Evolutionary conservation across 2,329 filamentous ascomycete species (phyloP).

Genomic region (Sclerotiophoma versabilis): DNA sequence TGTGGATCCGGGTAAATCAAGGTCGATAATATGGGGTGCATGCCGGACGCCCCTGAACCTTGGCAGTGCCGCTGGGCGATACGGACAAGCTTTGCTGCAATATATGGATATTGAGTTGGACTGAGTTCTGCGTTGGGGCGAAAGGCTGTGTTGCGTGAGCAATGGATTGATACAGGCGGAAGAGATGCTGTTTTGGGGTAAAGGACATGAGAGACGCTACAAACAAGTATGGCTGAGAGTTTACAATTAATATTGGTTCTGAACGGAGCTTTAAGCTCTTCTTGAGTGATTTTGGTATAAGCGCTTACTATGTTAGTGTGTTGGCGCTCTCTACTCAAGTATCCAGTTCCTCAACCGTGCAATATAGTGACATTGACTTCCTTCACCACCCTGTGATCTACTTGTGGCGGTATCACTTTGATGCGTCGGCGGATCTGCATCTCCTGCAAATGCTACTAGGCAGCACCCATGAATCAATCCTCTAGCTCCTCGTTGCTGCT

Average conservation of each 20-base stretch:
- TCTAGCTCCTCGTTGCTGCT: neutral
- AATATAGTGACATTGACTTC: too few relatives aligned
- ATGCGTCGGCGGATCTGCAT: neutral
- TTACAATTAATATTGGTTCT: too few relatives aligned
- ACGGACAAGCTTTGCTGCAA: slow-evolving; percentile 10
- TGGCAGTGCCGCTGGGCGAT: neutral
- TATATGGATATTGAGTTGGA: slow-evolving; percentile 9
- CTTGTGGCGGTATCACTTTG: neutral
- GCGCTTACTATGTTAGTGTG: too few relatives aligned
- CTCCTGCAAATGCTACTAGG: neutral
- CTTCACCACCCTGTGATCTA: too few relatives aligned
- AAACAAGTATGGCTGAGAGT: too few relatives aligned
- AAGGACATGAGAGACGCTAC: too few relatives aligned
- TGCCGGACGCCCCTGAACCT: slow-evolving; percentile 5
- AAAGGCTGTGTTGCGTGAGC: neutral
- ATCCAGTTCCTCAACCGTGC: too few relatives aligned
- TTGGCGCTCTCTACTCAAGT: too few relatives aligned
- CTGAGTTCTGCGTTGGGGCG: slow-evolving; percentile 16
- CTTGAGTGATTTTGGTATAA: too few relatives aligned
- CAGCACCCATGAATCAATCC: neutral
- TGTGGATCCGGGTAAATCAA: slow-evolving; percentile 17
- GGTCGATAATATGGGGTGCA: slow-evolving; percentile 16
- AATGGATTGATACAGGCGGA: neutral
- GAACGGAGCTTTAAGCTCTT: too few relatives aligned
- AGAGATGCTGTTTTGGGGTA: neutral